Percentiles rank a stretch among this genome's conserved stretches.
Conservation (phyloP, 257 asterid species). For the Vinca minor region DNA sequence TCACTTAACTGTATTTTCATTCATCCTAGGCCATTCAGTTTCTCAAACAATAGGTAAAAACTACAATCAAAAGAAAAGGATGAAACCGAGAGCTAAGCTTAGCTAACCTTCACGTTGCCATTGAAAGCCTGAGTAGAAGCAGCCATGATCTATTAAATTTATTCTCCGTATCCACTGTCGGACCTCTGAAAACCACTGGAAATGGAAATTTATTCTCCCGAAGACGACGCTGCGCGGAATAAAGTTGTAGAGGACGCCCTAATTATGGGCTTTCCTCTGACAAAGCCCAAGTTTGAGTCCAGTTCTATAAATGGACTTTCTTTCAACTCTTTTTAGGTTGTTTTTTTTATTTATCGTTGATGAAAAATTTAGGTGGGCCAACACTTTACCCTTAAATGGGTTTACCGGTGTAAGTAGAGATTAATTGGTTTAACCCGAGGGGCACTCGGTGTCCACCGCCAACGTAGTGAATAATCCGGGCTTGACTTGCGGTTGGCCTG, state of each 20-base stretch:
- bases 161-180: background rate
- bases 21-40: background rate
- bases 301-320: no score
- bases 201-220: background rate
- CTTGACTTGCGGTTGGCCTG: no score
- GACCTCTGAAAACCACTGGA: background rate
- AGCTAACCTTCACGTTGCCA: conserved; percentile 23
- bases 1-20: background rate
- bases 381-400: no score
- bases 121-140: conserved; percentile 22
- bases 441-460: no score
- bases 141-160: conserved; percentile 5
- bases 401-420: no score
- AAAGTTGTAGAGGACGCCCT: background rate
- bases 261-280: background rate
- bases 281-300: background rate
- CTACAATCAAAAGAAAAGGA: background rate
- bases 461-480: no score
- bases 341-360: no score
- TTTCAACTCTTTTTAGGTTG: no score
- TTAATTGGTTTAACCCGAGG: no score
- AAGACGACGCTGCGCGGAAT: background rate
- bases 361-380: no score
- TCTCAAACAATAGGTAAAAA: background rate
- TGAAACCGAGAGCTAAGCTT: background rate